phyloP scores from a whole-genome alignment of 2,329 filamentous ascomycete species.

The Penicillium sp. region DNA sequence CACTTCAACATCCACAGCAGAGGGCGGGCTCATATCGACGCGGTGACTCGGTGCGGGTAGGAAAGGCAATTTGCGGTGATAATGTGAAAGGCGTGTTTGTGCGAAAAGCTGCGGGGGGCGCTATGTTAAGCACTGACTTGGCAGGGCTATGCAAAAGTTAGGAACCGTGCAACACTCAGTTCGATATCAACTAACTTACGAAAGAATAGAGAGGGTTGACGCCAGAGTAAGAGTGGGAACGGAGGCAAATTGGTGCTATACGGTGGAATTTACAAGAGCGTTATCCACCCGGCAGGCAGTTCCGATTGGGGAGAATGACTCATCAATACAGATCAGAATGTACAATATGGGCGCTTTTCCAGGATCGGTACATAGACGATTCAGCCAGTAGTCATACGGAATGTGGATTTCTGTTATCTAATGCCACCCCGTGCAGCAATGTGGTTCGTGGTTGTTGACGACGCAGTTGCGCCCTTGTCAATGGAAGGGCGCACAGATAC shows the following conservation, averaged over 20 bases:
- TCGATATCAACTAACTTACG: background rate
- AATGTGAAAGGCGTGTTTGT: background rate
- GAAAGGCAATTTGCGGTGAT: conserved; percentile 2
- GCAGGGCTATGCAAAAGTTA: background rate
- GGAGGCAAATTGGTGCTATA: conserved; percentile 9
- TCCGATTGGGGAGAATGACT: conserved; percentile 16
- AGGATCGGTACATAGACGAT: background rate
- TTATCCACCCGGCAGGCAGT: conserved; percentile 13
- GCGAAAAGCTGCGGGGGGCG: background rate
- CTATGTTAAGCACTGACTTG: background rate
- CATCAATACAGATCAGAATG: conserved; percentile 7
- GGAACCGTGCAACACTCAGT: background rate
- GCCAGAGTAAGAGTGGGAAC: conserved; percentile 1
- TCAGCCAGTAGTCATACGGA: background rate
- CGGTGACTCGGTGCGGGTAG: background rate
- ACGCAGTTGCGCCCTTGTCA: conserved; percentile 17
- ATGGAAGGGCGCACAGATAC: conserved; percentile 20
- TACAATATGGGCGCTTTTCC: background rate
- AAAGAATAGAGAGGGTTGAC: background rate
- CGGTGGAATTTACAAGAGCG: conserved; percentile 12
- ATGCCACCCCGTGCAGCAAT: background rate
- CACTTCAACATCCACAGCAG: conserved; percentile 31
- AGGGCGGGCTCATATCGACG: conserved; percentile 25
- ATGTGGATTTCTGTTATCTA: conserved; percentile 18
- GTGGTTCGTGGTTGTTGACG: background rate